These are phyloP conservation scores for Garcia nutans DNA, from an alignment of 345 rosid genomes.

Conservation along the genomic window DNA sequence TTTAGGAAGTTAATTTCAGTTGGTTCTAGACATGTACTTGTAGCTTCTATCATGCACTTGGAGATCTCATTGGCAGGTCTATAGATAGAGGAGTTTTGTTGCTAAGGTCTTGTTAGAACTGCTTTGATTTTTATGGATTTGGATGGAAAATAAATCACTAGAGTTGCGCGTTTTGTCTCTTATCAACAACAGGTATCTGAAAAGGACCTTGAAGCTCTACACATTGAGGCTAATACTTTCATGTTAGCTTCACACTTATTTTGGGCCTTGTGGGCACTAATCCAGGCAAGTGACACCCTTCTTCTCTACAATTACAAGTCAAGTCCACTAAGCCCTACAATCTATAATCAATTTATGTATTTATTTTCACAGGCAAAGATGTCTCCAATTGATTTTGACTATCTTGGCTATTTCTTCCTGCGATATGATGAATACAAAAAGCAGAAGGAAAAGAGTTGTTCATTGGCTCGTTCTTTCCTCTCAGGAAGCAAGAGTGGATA, in stretches of 20 bases:
- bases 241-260: constrained; percentile 76
- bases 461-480: constrained; percentile 56
- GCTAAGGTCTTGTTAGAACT: neutral
- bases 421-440: constrained; percentile 80
- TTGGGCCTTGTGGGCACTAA: constrained; percentile 95
- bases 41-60: neutral
- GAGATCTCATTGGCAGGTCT: neutral
- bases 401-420: constrained; percentile 76
- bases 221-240: constrained; percentile 64
- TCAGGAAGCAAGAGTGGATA: constrained; percentile 13
- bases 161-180: neutral
- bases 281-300: constrained; percentile 55
- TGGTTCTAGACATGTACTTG: neutral
- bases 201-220: constrained; percentile 62
- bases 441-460: constrained; percentile 56
- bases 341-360: neutral
- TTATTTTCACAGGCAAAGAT: constrained; percentile 63
- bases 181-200: constrained; percentile 43
- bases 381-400: constrained; percentile 91
- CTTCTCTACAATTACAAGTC: neutral
- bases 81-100: neutral
- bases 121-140: too few relatives aligned
- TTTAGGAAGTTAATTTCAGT: neutral
- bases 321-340: neutral
- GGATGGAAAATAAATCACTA: neutral